Conservation (phyloP, 2,329 filamentous ascomycete species). For the Calonectria multiphialidica region DNA sequence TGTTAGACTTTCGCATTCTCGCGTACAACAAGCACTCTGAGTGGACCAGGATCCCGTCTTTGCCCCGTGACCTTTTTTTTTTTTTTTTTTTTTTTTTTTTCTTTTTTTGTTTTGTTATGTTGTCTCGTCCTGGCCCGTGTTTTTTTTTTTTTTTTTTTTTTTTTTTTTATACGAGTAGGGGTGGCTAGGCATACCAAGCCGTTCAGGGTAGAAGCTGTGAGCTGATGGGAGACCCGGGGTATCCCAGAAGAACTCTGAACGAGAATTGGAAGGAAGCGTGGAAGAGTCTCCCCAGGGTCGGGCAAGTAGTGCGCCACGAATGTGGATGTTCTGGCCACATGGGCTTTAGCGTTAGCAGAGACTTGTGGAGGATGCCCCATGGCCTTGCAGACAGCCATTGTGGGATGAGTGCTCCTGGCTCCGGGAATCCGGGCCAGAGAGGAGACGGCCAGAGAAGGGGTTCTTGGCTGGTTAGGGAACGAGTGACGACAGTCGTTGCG, state of each 20-base stretch:
- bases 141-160: too few species aligned
- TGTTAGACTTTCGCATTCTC: not conserved
- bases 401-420: conserved; percentile 13
- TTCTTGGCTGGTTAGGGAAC: not conserved
- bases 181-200: not conserved
- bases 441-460: not conserved
- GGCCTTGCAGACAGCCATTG: conserved; percentile 21
- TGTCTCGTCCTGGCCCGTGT: too few species aligned
- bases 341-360: conserved; percentile 29
- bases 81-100: too few species aligned
- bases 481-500: conserved; percentile 11
- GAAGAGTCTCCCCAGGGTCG: conserved; percentile 11
- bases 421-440: conserved; percentile 15
- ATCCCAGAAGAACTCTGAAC: conserved; percentile 8
- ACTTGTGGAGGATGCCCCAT: conserved; percentile 10
- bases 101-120: too few species aligned
- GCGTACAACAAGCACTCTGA: not conserved
- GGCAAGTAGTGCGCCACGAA: conserved; percentile 10
- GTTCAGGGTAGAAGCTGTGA: conserved; percentile 4
- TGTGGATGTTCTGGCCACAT: conserved; percentile 23
- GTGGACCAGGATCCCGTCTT: not conserved
- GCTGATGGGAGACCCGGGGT: not conserved
- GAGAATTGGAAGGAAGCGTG: not conserved
- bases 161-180: too few species aligned
- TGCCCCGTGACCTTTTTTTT: not conserved